Conservation (phyloP, 176 grass and related monocot genomes). For the Phyllostachys edulis region DNA sequence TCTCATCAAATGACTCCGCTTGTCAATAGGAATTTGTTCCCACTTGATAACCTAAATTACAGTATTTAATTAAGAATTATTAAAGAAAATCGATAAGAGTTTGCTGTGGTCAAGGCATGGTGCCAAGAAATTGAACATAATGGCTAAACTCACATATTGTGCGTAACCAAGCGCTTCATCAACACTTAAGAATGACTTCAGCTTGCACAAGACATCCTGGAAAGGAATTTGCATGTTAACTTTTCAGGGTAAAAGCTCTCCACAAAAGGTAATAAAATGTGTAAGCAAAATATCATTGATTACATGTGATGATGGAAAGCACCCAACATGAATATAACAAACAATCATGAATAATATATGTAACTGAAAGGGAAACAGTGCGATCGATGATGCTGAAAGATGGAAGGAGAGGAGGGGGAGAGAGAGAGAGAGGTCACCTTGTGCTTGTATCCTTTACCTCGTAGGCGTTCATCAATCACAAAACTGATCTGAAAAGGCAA, state of each 20-base stretch:
- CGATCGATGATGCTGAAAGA: neutral
- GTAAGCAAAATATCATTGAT: neutral
- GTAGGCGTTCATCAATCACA: constrained; percentile 89
- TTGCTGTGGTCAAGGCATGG: neutral
- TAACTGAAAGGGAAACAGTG: neutral
- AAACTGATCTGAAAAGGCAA: constrained; percentile 63
- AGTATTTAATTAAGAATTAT: neutral
- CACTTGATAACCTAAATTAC: constrained; percentile 80
- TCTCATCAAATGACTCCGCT: constrained; percentile 73
- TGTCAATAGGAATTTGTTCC: constrained; percentile 89
- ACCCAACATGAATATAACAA: too few relatives aligned
- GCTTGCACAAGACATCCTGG: constrained; percentile 76
- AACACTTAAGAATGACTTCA: constrained; percentile 72
- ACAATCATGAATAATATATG: neutral
- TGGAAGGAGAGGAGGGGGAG: neutral
- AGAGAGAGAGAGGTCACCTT: constrained; percentile 52
- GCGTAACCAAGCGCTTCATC: constrained; percentile 73
- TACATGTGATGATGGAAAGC: too few relatives aligned
- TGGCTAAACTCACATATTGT: constrained; percentile 69
- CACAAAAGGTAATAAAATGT: constrained; percentile 7
- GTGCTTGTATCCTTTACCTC: constrained; percentile 77
- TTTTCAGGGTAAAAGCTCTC: constrained; percentile 18
- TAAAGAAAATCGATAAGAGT: constrained; percentile 9
- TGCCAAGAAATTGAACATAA: neutral
- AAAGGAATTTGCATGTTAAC: constrained; percentile 29